Percentiles rank a stretch among this genome's conserved stretches.
These are phyloP conservation scores for Emmonsiellopsis sp. DNA, from an alignment of 2,329 filamentous ascomycete genomes.

Conservation along the genomic window DNA sequence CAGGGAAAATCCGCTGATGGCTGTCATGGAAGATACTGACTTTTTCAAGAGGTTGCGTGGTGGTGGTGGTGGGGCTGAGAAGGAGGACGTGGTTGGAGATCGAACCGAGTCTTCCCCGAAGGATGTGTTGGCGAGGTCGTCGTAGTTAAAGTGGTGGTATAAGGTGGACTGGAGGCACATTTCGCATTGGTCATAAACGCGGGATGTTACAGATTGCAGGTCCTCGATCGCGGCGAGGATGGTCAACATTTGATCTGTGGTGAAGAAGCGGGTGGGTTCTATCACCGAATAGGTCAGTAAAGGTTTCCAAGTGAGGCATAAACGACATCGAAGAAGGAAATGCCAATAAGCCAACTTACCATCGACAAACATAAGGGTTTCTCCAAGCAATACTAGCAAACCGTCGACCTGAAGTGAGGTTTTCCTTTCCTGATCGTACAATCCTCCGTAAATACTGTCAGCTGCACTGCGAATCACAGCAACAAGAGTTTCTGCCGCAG, in stretches of 20 bases:
- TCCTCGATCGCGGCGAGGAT: constrained; percentile 73
- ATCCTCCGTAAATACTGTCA: constrained; percentile 81
- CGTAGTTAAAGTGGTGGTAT: constrained; percentile 53
- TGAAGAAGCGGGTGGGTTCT: constrained; percentile 51
- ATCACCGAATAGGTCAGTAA: neutral
- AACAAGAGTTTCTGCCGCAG: constrained; percentile 63
- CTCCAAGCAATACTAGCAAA: constrained; percentile 70
- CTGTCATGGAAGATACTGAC: constrained; percentile 45
- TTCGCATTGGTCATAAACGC: constrained; percentile 64
- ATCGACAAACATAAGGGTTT: constrained; percentile 68
- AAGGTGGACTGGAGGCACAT: constrained; percentile 71
- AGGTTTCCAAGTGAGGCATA: neutral
- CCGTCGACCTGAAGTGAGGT: constrained; percentile 85
- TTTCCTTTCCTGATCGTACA: constrained; percentile 72
- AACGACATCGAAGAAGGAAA: neutral
- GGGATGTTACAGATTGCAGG: constrained; percentile 61
- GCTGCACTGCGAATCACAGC: constrained; percentile 79
- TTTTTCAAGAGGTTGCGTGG: constrained; percentile 61
- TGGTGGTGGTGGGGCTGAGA: constrained; percentile 38
- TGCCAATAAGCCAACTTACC: constrained; percentile 28
- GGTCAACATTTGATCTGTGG: constrained; percentile 61
- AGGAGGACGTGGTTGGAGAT: constrained; percentile 11
- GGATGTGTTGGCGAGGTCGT: constrained; percentile 32
- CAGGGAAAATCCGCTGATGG: constrained; percentile 55
- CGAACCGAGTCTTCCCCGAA: constrained; percentile 6